Conservation (phyloP, 2,329 filamentous ascomycete species). For the Aspergillus felis region DNA sequence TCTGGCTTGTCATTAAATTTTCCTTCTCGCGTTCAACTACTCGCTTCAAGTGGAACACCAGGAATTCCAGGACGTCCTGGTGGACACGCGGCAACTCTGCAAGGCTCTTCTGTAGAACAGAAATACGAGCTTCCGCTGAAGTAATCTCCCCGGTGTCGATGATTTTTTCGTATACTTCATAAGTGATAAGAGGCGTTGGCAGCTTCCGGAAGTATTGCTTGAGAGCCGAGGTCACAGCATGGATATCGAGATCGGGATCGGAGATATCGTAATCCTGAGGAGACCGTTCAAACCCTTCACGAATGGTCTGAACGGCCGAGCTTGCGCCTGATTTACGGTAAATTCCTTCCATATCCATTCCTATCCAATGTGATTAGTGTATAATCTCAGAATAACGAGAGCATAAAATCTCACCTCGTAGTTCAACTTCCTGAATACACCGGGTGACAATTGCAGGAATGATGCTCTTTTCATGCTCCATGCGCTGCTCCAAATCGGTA, state of each 20-base stretch:
- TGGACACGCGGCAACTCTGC: conserved; percentile 77
- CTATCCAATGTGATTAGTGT: conserved; percentile 27
- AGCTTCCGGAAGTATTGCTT: conserved; percentile 98
- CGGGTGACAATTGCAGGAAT: conserved; percentile 88
- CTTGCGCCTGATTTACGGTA: conserved; percentile 96
- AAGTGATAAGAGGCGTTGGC: conserved; percentile 84
- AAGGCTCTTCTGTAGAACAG: conserved; percentile 69
- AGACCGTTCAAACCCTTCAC: conserved; percentile 84
- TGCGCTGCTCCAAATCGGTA: conserved; percentile 78
- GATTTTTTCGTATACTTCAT: conserved; percentile 84
- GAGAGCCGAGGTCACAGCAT: conserved; percentile 87
- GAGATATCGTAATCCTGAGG: conserved; percentile 80
- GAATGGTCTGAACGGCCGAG: conserved; percentile 83
- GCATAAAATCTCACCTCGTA: conserved; percentile 59
- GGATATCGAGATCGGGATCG: conserved; percentile 89
- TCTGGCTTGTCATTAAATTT: conserved; percentile 95
- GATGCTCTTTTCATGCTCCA: conserved; percentile 81
- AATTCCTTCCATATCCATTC: conserved; percentile 94
- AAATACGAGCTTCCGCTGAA: conserved; percentile 63
- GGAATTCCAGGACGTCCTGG: conserved; percentile 83
- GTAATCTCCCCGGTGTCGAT: conserved; percentile 65
- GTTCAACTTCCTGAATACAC: conserved; percentile 94
- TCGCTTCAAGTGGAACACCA: conserved; percentile 87
- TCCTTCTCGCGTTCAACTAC: conserved; percentile 79
- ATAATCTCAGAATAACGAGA: background rate